Conservation (phyloP, 768 basidiomycete genomes). For the Suillus variegatus region DNA sequence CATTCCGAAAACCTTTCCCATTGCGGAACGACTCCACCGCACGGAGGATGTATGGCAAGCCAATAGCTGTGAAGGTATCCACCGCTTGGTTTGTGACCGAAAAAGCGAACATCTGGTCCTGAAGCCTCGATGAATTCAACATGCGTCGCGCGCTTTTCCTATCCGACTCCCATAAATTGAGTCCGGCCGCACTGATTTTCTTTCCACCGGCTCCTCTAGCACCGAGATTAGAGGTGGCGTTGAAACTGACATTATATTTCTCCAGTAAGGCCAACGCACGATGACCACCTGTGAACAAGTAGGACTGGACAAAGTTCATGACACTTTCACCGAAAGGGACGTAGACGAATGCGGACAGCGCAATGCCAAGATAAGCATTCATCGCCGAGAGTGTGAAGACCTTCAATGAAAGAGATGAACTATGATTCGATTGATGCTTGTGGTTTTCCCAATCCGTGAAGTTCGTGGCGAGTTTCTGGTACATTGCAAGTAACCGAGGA, state of each 20-base stretch:
- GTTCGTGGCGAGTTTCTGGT: constrained; percentile 63
- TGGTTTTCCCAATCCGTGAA: constrained; percentile 95
- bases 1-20: constrained; percentile 39
- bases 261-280: constrained; percentile 19
- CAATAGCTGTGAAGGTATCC: constrained; percentile 77
- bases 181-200: constrained; percentile 18
- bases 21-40: constrained; percentile 52
- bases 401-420: constrained; percentile 83
- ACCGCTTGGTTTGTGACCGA: constrained; percentile 87
- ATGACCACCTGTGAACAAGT: constrained; percentile 28
- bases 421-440: constrained; percentile 72
- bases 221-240: constrained; percentile 31
- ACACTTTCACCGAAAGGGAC: constrained; percentile 89
- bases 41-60: constrained; percentile 75
- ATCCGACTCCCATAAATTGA: constrained; percentile 53
- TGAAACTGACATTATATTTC: constrained; percentile 25
- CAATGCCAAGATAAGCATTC: constrained; percentile 90
- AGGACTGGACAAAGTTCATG: constrained; percentile 54
- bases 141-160: constrained; percentile 52
- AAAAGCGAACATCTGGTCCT: constrained; percentile 93
- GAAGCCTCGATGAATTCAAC: constrained; percentile 67
- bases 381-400: constrained; percentile 87
- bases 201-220: constrained; percentile 19
- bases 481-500: constrained; percentile 75
- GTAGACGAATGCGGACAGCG: constrained; percentile 93